Conservation (phyloP, 345 rosid genomes). For the Angophora floribunda region DNA sequence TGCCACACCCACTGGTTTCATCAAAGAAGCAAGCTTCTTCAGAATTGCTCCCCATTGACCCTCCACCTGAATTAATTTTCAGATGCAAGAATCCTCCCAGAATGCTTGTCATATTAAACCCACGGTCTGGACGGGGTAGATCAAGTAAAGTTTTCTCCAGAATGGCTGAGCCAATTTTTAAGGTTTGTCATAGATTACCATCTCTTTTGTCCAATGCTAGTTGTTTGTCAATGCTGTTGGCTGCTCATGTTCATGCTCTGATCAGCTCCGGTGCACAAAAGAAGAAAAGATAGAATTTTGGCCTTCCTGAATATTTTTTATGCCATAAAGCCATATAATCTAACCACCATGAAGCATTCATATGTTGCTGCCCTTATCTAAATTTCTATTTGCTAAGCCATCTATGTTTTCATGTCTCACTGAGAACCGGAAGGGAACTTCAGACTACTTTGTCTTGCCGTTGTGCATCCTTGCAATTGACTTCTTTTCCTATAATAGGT, state of each 20-base stretch:
- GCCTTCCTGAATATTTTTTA: not conserved
- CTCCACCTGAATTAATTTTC: constrained; percentile 88
- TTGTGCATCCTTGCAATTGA: not conserved
- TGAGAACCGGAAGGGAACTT: not conserved
- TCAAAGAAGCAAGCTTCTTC: constrained; percentile 91
- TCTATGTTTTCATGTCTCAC: not conserved
- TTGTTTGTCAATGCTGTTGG: not conserved
- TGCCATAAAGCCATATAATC: not conserved
- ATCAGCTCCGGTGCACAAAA: not conserved
- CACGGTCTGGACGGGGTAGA: constrained; percentile 88
- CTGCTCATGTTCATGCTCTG: not conserved
- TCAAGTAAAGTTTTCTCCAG: constrained; percentile 86
- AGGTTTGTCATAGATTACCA: constrained; percentile 30
- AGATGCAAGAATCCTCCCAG: constrained; percentile 91
- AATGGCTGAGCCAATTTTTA: constrained; percentile 85
- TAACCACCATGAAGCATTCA: not conserved
- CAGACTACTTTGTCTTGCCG: not conserved
- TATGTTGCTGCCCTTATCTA: not conserved
- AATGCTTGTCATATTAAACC: constrained; percentile 92
- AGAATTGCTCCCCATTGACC: constrained; percentile 59
- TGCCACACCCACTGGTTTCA: constrained; percentile 86
- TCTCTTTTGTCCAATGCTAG: not conserved
- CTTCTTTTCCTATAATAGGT: not conserved
- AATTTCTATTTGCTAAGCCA: not conserved
- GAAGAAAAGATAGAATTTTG: not conserved